Evolutionary conservation across 2,329 filamentous ascomycete genomes (phyloP).

Genomic region (Fusarium papillatum): DNA sequence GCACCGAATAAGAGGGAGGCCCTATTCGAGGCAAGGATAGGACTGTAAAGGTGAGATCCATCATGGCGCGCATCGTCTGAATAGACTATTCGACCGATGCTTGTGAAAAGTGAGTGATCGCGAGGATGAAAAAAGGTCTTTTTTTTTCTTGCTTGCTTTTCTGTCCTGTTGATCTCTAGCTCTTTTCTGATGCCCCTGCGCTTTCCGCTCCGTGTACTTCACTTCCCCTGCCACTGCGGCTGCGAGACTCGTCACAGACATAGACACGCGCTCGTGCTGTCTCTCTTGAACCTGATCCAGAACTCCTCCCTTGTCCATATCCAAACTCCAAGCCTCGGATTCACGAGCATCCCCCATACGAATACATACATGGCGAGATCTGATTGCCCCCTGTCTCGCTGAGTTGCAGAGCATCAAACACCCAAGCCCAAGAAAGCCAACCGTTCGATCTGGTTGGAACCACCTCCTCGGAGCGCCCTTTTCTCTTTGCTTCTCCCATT

Average conservation of each 20-base stretch:
- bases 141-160: constrained; percentile 2
- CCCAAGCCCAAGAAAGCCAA: neutral
- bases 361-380: constrained; percentile 18
- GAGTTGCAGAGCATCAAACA: neutral
- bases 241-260: constrained; percentile 30
- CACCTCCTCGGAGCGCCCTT: constrained; percentile 9
- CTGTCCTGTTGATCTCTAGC: constrained; percentile 7
- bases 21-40: constrained; percentile 4
- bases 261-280: neutral
- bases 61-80: constrained; percentile 15
- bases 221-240: neutral
- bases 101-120: constrained; percentile 32
- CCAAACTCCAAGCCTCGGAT: constrained; percentile 21
- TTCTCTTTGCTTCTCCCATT: constrained; percentile 12
- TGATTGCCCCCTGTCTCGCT: constrained; percentile 22
- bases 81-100: constrained; percentile 4
- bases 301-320: constrained; percentile 19
- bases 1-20: constrained; percentile 6
- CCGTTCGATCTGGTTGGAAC: constrained; percentile 6
- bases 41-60: neutral
- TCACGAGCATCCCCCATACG: constrained; percentile 20
- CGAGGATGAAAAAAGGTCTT: neutral
- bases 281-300: constrained; percentile 16
- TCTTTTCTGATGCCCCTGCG: constrained; percentile 12
- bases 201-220: neutral